These are phyloP conservation scores for Hemerocallis citrina DNA, from an alignment of 106 monocot species.

Conservation along the genomic window DNA sequence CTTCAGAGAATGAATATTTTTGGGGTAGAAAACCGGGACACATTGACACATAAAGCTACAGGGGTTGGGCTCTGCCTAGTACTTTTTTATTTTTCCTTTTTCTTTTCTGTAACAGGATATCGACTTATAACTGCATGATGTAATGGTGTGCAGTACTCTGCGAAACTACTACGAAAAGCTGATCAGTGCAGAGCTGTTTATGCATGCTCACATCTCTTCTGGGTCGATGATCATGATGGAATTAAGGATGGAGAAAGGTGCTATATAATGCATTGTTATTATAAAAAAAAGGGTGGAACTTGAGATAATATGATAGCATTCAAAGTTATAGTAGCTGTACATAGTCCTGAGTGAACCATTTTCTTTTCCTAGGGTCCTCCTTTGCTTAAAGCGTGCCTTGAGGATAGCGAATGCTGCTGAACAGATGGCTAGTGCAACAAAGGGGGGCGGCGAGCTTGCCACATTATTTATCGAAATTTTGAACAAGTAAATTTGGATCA, in stretches of 20 bases:
- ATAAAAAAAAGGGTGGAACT: not conserved
- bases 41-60: conserved; percentile 94
- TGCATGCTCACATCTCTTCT: conserved; percentile 98
- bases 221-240: conserved; percentile 97
- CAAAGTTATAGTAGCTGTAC: not conserved
- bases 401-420: conserved; percentile 90
- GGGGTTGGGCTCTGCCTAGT: conserved; percentile 47
- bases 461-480: conserved; percentile 76
- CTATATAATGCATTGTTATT: not conserved
- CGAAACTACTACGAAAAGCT: conserved; percentile 93
- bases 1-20: conserved; percentile 89
- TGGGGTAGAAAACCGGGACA: conserved; percentile 98
- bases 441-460: conserved; percentile 54
- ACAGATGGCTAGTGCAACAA: conserved; percentile 74
- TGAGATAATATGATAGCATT: not conserved
- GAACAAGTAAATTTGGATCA: conserved; percentile 53
- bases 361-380: conserved; percentile 57
- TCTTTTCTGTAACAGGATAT: not conserved
- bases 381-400: conserved; percentile 84
- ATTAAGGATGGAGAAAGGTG: conserved; percentile 98
- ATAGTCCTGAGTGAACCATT: not conserved
- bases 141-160: conserved; percentile 69
- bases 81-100: too few relatives aligned
- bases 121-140: not conserved
- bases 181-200: conserved; percentile 98